These are phyloP conservation scores for Mrakia frigida DNA, from an alignment of 768 basidiomycete genomes.

Conservation along the genomic window DNA sequence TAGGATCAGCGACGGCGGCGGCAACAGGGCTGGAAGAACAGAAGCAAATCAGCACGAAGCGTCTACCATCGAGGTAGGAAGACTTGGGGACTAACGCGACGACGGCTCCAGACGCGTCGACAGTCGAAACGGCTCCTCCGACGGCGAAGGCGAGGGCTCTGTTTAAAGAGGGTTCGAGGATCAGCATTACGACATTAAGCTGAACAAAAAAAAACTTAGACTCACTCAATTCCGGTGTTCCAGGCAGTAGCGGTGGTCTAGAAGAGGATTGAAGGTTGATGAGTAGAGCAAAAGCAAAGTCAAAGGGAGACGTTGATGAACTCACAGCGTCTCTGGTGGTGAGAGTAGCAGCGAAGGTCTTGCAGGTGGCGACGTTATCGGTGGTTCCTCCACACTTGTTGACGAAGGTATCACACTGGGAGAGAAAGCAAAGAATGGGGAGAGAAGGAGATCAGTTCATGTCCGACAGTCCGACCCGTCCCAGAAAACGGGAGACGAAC, in stretches of 20 bases:
- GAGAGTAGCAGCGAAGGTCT: background rate
- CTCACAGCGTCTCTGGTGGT: background rate
- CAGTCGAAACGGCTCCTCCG: background rate
- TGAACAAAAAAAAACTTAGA: background rate
- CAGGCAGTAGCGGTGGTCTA: background rate
- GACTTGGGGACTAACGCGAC: background rate
- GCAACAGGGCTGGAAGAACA: too few species aligned
- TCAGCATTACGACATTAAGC: background rate
- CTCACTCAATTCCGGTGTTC: background rate
- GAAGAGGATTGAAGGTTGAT: background rate
- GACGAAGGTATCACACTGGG: conserved; percentile 39
- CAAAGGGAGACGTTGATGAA: background rate
- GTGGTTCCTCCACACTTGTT: conserved; percentile 37
- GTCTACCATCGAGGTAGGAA: too few species aligned
- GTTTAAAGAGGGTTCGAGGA: background rate
- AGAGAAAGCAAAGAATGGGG: background rate
- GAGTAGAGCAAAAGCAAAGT: background rate
- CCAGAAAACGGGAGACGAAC: background rate
- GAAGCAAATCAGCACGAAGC: too few species aligned
- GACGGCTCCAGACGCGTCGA: background rate
- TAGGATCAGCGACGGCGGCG: too few species aligned
- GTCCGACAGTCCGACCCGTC: background rate
- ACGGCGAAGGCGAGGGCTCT: background rate
- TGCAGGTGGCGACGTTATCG: background rate
- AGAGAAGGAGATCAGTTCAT: background rate